Base-by-base conservation (phyloP, 805 yeast genomes). In the Debaryomyces castellii region DNA sequence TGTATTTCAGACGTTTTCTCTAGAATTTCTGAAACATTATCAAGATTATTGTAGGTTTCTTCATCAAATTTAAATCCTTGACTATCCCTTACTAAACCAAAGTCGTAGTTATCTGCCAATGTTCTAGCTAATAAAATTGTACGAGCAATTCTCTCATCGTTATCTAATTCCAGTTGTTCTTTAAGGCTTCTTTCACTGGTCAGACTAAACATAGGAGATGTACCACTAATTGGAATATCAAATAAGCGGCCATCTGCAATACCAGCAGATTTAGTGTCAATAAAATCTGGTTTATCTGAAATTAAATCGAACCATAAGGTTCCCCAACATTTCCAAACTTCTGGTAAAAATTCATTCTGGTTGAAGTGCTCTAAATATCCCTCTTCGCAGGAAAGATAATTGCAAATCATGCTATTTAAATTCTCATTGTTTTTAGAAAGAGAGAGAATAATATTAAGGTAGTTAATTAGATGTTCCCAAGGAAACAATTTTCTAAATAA, bases 291-390 rank as follows among this genome's bases (percentile, higher is more conserved):
- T 56, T 85, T 86, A 37, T 73, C 60, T 12, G 69, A 57, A 33
- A 87, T 69, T 21, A 69, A 67, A 62, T 87, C 91, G 64, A 80
- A 87, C 92, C 94, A 87, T 35, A 87, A 60, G 0, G 89, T 78
- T 2, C 95, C 95, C 89, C 92, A 86, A 56, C 90, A 82, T 58
- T 83, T 83, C 91, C 91, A 87, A 17, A 83, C 85, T 63, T 87
- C 95, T 36, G 87, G 81, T 41, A 87, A 66, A 37, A 71, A 77
- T 59, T 86, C 92, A 58, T 79, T 75, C 40, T 77, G 71, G 51
- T 80, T 74, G 53, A 81, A 82, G 51, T 76, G 61, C 4, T 72
- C 67, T n/a, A 85, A 51, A 36, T 71, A 55, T 5, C 60, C 47
- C 11, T 38, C 18, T 24, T 58, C 42, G 8, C 39, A 24, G 3